A percentile compares a stretch with the other conserved stretches of the same genome.
These are phyloP conservation scores for Drosera spatulata DNA, from an alignment of 179 eudicot genomes.

Conservation along the genomic window DNA sequence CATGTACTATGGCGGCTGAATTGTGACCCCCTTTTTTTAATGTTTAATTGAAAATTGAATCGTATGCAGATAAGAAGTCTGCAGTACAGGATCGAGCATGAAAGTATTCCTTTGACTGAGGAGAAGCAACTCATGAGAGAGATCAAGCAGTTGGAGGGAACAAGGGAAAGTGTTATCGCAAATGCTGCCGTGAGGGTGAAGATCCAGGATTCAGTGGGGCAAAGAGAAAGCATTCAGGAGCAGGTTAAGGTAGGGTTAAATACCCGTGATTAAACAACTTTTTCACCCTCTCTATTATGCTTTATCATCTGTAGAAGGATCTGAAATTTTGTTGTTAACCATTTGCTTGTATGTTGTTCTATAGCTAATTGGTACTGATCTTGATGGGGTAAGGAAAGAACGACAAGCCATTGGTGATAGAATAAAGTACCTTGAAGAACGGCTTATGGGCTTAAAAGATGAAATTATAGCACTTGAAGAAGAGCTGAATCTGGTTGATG, in stretches of 20 bases:
- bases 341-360: constrained; percentile 4
- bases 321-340: background rate
- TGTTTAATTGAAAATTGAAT: background rate
- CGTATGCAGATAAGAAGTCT: constrained; percentile 55
- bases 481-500: constrained; percentile 23
- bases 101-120: constrained; percentile 65
- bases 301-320: background rate
- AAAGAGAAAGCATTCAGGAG: constrained; percentile 61
- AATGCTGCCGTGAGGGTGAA: constrained; percentile 65
- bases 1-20: background rate
- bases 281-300: background rate
- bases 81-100: constrained; percentile 81
- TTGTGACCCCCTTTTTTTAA: background rate
- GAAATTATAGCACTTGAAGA: constrained; percentile 27
- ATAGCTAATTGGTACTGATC: constrained; percentile 63
- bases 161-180: constrained; percentile 76
- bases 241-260: constrained; percentile 68
- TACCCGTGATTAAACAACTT: background rate
- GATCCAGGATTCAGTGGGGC: constrained; percentile 73
- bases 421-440: constrained; percentile 30
- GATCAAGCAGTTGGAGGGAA: constrained; percentile 74
- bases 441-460: constrained; percentile 25
- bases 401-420: constrained; percentile 34
- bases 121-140: constrained; percentile 85
- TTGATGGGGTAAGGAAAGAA: constrained; percentile 73